phyloP scores from a whole-genome alignment of 169 alveolate genomes.

The Plasmodium sp. region DNA sequence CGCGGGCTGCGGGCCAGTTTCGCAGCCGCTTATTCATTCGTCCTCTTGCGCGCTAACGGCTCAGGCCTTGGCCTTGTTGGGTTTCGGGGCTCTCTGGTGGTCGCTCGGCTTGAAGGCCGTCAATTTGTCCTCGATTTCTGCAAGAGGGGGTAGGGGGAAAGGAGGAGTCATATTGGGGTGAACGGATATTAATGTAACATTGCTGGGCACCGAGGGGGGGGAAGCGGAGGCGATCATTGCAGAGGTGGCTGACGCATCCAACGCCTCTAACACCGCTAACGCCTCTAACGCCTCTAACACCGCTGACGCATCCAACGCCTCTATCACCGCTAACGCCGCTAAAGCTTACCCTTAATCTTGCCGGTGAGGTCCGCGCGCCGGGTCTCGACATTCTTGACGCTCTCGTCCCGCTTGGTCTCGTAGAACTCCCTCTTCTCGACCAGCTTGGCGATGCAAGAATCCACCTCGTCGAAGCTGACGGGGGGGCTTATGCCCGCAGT shows the following conservation, averaged over 20 bases:
- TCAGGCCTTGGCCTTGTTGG: neutral
- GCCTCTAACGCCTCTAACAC: no score
- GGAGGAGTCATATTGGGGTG: neutral
- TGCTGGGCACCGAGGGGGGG: neutral
- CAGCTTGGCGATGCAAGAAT: conserved; percentile 77
- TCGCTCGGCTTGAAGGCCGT: neutral
- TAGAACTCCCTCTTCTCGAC: conserved; percentile 76
- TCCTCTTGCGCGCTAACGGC: neutral
- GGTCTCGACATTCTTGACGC: conserved; percentile 81
- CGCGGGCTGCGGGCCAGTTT: neutral
- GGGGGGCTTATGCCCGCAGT: conserved; percentile 86
- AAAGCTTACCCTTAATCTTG: conserved; percentile 75
- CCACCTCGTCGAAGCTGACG: conserved; percentile 78
- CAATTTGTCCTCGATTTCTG: neutral
- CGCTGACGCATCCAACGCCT: no score
- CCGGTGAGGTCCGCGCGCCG: conserved; percentile 75
- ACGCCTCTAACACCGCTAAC: neutral
- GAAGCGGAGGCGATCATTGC: no score
- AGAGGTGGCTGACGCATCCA: no score
- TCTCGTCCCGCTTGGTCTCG: conserved; percentile 77
- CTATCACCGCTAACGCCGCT: no score
- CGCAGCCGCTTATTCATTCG: neutral
- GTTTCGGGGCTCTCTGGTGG: neutral
- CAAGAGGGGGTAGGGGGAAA: neutral
- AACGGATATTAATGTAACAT: no score